Conservation (phyloP, 192 early-diverging fungal species). For the Backusella morwellensis region DNA sequence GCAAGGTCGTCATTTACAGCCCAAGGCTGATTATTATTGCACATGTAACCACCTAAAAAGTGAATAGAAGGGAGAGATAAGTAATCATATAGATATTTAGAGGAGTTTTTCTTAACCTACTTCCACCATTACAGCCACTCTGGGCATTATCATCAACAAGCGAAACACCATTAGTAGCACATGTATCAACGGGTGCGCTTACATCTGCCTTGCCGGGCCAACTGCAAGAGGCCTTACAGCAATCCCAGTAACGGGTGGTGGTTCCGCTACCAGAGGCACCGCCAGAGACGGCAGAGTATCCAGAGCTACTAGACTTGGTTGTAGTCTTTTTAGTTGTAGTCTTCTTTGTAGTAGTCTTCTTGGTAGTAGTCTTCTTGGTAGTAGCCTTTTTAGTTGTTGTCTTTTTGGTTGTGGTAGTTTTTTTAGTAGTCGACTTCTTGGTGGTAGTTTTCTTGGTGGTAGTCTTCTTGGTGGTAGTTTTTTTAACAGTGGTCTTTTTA, state of each 20-base stretch:
- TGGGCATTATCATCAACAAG: slow-evolving; percentile 4
- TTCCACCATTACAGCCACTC: slow-evolving; percentile 26
- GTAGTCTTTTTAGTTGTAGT: neutral
- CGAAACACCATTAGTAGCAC: slow-evolving; percentile 19
- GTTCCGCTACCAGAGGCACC: slow-evolving; percentile 18
- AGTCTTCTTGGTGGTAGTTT: neutral
- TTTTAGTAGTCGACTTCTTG: neutral
- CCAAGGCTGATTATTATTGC: slow-evolving; percentile 32
- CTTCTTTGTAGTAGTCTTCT: neutral
- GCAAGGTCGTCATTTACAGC: slow-evolving; percentile 17
- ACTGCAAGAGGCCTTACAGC: slow-evolving; percentile 25
- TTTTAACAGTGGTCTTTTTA: neutral
- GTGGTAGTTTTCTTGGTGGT: neutral
- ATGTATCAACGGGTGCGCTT: slow-evolving; percentile 15
- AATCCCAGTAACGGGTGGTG: slow-evolving; percentile 31
- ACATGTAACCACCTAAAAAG: slow-evolving; percentile 20
- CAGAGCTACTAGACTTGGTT: neutral
- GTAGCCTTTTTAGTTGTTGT: neutral
- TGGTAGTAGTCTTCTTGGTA: neutral
- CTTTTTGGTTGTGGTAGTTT: neutral
- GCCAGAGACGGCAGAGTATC: slow-evolving; percentile 10
- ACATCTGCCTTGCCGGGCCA: slow-evolving; percentile 26
- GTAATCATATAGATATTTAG: neutral
- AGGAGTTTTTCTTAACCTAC: neutral
- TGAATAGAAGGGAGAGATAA: neutral